phyloP scores from a whole-genome alignment of 768 basidiomycete genomes.

The Serendipita sp. region DNA sequence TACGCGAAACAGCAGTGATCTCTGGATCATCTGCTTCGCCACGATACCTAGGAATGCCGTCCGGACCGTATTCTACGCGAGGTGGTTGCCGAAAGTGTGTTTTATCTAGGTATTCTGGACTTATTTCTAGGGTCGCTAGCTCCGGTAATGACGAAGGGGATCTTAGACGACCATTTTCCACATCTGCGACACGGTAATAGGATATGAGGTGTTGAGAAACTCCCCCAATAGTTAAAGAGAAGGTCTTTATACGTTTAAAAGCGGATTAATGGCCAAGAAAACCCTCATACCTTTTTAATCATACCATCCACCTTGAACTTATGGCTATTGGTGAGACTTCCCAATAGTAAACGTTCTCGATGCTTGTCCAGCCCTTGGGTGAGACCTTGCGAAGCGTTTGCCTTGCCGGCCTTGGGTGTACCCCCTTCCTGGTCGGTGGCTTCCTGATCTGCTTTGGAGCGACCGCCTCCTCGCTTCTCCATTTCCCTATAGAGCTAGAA shows the following conservation, averaged over 20 bases:
- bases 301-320: slow-evolving; percentile 87
- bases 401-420: slow-evolving; percentile 8
- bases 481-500: slow-evolving; percentile 72
- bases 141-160: slow-evolving; percentile 80
- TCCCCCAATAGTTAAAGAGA: slow-evolving; percentile 72
- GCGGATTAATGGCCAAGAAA: not conserved
- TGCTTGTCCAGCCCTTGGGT: slow-evolving; percentile 43
- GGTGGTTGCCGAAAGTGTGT: slow-evolving; percentile 86
- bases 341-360: slow-evolving; percentile 68
- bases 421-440: not conserved
- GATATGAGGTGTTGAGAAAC: slow-evolving; percentile 86
- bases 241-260: slow-evolving; percentile 40
- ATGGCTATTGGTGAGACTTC: slow-evolving; percentile 82
- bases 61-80: slow-evolving; percentile 68
- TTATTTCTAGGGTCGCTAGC: slow-evolving; percentile 71
- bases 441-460: slow-evolving; percentile 20
- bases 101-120: slow-evolving; percentile 74
- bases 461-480: slow-evolving; percentile 54
- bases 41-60: slow-evolving; percentile 64
- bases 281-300: slow-evolving; percentile 81
- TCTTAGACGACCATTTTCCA: slow-evolving; percentile 72
- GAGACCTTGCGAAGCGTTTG: slow-evolving; percentile 29
- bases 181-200: slow-evolving; percentile 87
- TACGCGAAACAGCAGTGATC: not conserved
- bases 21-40: slow-evolving; percentile 1